Conservation (phyloP, 768 basidiomycete species). For the Coprinopsis strossmayeri region DNA sequence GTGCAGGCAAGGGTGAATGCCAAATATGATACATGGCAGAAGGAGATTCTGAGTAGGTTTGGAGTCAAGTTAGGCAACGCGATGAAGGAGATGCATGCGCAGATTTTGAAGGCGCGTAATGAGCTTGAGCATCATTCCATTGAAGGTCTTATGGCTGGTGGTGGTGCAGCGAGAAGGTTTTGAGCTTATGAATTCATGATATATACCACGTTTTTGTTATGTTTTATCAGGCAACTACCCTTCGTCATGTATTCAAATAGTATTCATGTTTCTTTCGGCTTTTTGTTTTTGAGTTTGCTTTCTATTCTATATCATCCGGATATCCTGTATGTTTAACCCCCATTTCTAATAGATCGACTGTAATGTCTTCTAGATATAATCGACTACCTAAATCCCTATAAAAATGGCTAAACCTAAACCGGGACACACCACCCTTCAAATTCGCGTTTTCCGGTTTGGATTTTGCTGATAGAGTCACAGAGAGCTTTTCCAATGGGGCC, state of each 20-base stretch:
- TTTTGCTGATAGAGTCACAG: slow-evolving; percentile 55
- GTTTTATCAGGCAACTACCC: no score
- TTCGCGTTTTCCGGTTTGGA: slow-evolving; percentile 62
- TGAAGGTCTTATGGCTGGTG: slow-evolving; percentile 74
- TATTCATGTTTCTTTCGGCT: no score
- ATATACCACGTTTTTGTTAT: no score
- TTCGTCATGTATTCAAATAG: no score
- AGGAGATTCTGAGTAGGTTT: slow-evolving; percentile 88
- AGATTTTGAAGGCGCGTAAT: slow-evolving; percentile 88
- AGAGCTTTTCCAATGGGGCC: slow-evolving; percentile 59
- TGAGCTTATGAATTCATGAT: no score
- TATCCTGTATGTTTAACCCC: no score
- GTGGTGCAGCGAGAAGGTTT: slow-evolving; percentile 44
- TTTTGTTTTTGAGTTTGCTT: no score
- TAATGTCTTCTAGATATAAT: no score
- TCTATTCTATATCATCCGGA: no score
- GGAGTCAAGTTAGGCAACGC: slow-evolving; percentile 88
- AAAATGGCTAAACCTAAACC: no score
- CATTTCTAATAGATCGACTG: no score
- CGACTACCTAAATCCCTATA: no score
- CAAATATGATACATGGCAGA: slow-evolving; percentile 98
- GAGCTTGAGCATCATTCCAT: slow-evolving; percentile 96
- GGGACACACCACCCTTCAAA: slow-evolving; percentile 62
- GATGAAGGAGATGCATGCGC: slow-evolving; percentile 97
- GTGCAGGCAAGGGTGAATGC: slow-evolving; percentile 97